These are phyloP conservation scores for Lecanicillium sp. DNA, from an alignment of 2,329 filamentous ascomycete species.

Conservation along the genomic window DNA sequence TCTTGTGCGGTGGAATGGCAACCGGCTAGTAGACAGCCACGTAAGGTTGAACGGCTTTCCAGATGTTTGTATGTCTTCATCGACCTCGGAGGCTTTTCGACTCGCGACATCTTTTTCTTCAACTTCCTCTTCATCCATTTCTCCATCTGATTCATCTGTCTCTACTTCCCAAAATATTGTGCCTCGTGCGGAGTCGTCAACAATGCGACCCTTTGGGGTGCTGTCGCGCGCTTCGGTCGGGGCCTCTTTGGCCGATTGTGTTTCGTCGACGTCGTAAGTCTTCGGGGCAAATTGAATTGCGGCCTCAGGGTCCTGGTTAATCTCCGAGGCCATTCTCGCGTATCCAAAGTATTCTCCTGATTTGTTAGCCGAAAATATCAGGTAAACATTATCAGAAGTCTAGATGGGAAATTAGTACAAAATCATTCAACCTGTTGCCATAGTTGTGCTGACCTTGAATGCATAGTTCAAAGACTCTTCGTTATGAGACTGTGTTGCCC, in stretches of 20 bases:
- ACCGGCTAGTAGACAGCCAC: constrained; percentile 74
- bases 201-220: constrained; percentile 76
- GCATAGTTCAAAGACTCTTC: constrained; percentile 76
- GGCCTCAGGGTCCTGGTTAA: constrained; percentile 66
- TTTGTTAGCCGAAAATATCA: constrained; percentile 95
- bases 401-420: constrained; percentile 24
- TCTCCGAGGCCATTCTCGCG: constrained; percentile 78
- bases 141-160: constrained; percentile 40
- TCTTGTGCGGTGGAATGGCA: constrained; percentile 84
- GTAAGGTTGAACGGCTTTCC: constrained; percentile 87
- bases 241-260: constrained; percentile 71
- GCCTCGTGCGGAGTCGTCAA: constrained; percentile 86
- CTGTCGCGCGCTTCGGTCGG: constrained; percentile 69
- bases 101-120: constrained; percentile 29
- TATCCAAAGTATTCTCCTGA: constrained; percentile 97
- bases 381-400: constrained; percentile 75
- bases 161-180: constrained; percentile 96
- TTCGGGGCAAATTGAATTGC: constrained; percentile 63
- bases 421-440: neutral
- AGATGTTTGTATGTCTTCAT: constrained; percentile 57
- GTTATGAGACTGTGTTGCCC: constrained; percentile 93
- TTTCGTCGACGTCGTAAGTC: constrained; percentile 46
- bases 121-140: constrained; percentile 37
- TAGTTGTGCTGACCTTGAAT: constrained; percentile 53
- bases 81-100: constrained; percentile 31